These are phyloP conservation scores for Sporisorium graminicola DNA, from an alignment of 1,284 basidiomycete species.

Conservation along the genomic window DNA sequence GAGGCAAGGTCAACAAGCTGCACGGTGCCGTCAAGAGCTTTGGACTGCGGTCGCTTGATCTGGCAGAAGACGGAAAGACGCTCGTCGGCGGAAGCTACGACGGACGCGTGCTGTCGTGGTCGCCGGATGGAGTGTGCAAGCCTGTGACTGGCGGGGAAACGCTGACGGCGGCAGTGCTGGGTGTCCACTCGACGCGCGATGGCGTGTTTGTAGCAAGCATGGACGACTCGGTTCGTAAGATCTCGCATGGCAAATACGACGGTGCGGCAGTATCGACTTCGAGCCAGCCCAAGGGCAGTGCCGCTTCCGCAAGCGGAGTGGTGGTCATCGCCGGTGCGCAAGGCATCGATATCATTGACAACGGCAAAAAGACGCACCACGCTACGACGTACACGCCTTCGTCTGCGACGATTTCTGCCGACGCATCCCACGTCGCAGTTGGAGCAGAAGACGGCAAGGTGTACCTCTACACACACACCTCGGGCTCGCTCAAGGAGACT, in stretches of 20 bases:
- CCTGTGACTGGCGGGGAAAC: slow-evolving; percentile 77
- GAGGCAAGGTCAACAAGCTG: slow-evolving; percentile 38
- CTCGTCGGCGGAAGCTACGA: slow-evolving; percentile 76
- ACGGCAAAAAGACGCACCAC: slow-evolving; percentile 43
- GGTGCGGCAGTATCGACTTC: slow-evolving; percentile 68
- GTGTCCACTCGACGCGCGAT: slow-evolving; percentile 71
- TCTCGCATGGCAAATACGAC: slow-evolving; percentile 28
- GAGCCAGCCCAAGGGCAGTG: slow-evolving; percentile 77
- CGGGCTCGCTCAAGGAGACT: slow-evolving; percentile 7
- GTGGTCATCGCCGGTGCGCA: slow-evolving; percentile 80
- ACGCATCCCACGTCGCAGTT: slow-evolving; percentile 76
- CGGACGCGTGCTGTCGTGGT: slow-evolving; percentile 80
- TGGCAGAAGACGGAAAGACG: slow-evolving; percentile 28
- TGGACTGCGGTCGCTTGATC: slow-evolving; percentile 40
- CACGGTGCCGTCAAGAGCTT: slow-evolving; percentile 53
- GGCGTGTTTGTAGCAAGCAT: slow-evolving; percentile 43
- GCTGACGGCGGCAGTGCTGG: slow-evolving; percentile 79
- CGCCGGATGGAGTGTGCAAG: slow-evolving; percentile 62
- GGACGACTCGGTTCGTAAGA: slow-evolving; percentile 56
- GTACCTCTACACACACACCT: slow-evolving; percentile 45
- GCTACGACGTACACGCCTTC: slow-evolving; percentile 42
- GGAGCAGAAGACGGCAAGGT: slow-evolving; percentile 74
- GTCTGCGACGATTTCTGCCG: slow-evolving; percentile 73
- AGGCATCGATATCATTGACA: slow-evolving; percentile 75
- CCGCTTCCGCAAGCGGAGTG: slow-evolving; percentile 27